A percentile compares a stretch with the other conserved stretches of the same genome.
Conservation (phyloP, 345 rosid species). For the Nasturtium officinale region DNA sequence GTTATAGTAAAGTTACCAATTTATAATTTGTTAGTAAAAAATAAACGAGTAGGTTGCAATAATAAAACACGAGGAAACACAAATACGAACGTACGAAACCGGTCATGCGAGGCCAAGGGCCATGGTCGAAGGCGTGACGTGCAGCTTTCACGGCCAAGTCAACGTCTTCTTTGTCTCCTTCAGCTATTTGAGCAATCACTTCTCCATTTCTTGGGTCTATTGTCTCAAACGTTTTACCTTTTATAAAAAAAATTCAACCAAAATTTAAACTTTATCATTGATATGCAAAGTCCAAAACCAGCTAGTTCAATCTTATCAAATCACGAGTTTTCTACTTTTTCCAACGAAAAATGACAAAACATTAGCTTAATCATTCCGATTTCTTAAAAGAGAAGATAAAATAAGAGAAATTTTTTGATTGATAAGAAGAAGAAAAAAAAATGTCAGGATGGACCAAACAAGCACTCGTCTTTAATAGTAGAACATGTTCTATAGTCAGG, state of each 20-base stretch:
- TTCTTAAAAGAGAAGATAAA: neutral
- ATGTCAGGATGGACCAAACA: constrained; percentile 21
- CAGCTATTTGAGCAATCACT: constrained; percentile 50
- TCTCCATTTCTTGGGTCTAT: constrained; percentile 61
- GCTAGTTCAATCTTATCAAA: neutral
- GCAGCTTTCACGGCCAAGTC: constrained; percentile 69
- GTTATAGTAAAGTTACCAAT: neutral
- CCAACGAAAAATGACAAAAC: constrained; percentile 4
- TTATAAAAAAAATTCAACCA: too few relatives aligned
- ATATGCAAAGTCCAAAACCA: constrained; percentile 21
- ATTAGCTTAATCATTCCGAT: neutral
- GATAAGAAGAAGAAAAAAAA: constrained; percentile 13
- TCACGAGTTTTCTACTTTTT: neutral
- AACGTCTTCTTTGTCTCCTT: constrained; percentile 61
- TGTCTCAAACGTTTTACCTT: constrained; percentile 62
- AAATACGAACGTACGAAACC: constrained; percentile 53
- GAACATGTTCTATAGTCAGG: constrained; percentile 7
- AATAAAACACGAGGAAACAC: neutral
- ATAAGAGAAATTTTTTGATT: constrained; percentile 6
- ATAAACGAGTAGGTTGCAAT: constrained; percentile 19
- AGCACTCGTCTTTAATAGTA: neutral
- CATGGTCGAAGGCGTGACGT: constrained; percentile 64
- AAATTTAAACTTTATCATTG: neutral
- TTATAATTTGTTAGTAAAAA: neutral
- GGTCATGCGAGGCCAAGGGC: constrained; percentile 70